Base-by-base conservation (phyloP, 2,329 filamentous ascomycete species). In the Claviceps humidiphila region DNA sequence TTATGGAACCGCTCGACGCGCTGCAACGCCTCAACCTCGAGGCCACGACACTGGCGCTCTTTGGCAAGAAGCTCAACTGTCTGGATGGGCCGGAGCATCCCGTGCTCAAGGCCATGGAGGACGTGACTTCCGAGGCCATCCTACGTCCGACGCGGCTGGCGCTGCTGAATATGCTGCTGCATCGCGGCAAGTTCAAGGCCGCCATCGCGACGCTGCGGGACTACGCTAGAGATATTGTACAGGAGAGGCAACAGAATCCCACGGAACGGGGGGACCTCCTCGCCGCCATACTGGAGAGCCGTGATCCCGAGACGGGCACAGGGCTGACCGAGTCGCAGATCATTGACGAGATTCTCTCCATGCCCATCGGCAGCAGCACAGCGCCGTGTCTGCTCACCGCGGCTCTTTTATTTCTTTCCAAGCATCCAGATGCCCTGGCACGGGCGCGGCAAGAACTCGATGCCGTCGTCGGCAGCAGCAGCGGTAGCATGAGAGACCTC, bases 271-370 rank as follows among this genome's bases (percentile, higher is more conserved):
- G 76, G 47, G 83, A 87, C 58, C 58, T 85, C 30, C 71, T 87
- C 8, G 71, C 80, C 49, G 74, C 76, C 3, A 70, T 87, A 62
- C 63, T 87, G 54, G 73, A 75, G 51, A 74, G 69, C 13, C 74
- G 71, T 42, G 84, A 87, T 56, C 76, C 79, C 0, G 73, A 82
- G 60, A 85, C 82, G 0, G 80, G 78, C 30, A 69, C 74, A 54
- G 66, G 66, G 2, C 69, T 87, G 57, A 74, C 68, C 4, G 76
- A 85, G 4, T 75, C 76, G 9, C 77, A 78, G 54, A 74, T 85
- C 48, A 73, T 84, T 47, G 80, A 85, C 63, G 83, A 87, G 62
- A 80, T 87, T 57, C 77, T 85, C 51, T 76, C 77, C 2, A 84
- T 87, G 70, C 75, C 84, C 42, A 81, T 81, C 50, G 78, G 76